These are phyloP conservation scores for Roridomyces roridus DNA, from an alignment of 768 basidiomycete species.

Conservation along the genomic window DNA sequence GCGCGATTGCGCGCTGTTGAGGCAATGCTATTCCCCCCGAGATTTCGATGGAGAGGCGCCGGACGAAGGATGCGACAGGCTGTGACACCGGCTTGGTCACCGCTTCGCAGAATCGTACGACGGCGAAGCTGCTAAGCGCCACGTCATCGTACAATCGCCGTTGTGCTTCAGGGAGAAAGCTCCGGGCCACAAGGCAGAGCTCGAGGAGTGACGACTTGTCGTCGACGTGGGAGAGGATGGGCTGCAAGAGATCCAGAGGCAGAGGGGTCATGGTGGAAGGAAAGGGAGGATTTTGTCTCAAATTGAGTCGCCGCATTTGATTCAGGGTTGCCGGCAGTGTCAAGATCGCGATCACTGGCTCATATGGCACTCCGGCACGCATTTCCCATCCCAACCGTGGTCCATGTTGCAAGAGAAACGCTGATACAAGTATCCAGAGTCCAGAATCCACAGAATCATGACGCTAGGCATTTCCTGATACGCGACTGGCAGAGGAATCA, in stretches of 20 bases:
- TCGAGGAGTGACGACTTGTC: neutral
- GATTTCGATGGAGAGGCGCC: conserved; percentile 2
- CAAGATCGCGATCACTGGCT: too few relatives aligned
- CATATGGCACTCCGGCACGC: too few relatives aligned
- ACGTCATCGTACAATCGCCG: neutral
- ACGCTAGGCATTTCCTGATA: too few relatives aligned
- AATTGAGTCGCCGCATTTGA: too few relatives aligned
- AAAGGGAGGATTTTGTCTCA: too few relatives aligned
- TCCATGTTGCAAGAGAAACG: too few relatives aligned
- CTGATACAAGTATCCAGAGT: too few relatives aligned
- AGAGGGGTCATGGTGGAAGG: neutral
- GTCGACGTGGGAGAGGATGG: neutral
- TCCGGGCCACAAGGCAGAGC: neutral
- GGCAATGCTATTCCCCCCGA: neutral
- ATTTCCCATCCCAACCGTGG: too few relatives aligned
- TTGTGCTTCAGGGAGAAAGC: neutral
- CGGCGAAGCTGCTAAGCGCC: neutral
- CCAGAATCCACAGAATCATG: too few relatives aligned
- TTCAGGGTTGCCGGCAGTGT: too few relatives aligned
- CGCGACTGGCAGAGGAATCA: too few relatives aligned
- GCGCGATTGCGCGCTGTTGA: neutral
- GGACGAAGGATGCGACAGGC: neutral
- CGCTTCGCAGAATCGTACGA: neutral
- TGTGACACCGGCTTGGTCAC: neutral
- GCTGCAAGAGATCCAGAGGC: conserved; percentile 3